phyloP scores from a whole-genome alignment of 305 asterid genomes.

The Fraxinus greggii region DNA sequence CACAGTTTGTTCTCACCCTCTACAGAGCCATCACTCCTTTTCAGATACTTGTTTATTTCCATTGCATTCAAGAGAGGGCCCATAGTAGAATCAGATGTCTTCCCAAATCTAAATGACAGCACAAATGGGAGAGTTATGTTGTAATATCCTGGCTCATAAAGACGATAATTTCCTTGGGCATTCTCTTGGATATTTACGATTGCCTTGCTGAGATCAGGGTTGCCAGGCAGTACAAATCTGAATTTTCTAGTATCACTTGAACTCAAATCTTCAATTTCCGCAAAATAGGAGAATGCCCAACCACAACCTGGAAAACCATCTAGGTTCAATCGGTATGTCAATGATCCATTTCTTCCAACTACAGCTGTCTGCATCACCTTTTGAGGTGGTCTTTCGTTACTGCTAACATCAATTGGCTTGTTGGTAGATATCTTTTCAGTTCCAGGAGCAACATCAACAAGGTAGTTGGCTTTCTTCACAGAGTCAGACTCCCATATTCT shows the following conservation, averaged over 20 bases:
- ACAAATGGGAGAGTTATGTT: slow-evolving; percentile 88
- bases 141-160: slow-evolving; percentile 88
- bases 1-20: slow-evolving; percentile 58
- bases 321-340: slow-evolving; percentile 86
- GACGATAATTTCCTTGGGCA: slow-evolving; percentile 78
- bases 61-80: slow-evolving; percentile 94
- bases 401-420: slow-evolving; percentile 62
- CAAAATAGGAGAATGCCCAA: slow-evolving; percentile 92
- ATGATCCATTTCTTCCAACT: slow-evolving; percentile 87
- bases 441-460: slow-evolving; percentile 93
- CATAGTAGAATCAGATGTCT: slow-evolving; percentile 73
- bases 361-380: slow-evolving; percentile 99
- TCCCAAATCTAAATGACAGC: slow-evolving; percentile 65
- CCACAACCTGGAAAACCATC: slow-evolving; percentile 92
- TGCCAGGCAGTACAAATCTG: slow-evolving; percentile 69
- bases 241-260: slow-evolving; percentile 65
- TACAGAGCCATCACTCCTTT: slow-evolving; percentile 68
- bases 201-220: slow-evolving; percentile 73
- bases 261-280: slow-evolving; percentile 78
- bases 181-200: slow-evolving; percentile 87
- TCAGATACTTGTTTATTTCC: slow-evolving; percentile 79
- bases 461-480: slow-evolving; percentile 78
- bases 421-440: slow-evolving; percentile 74
- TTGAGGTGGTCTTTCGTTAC: slow-evolving; percentile 72
- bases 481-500: slow-evolving; percentile 89